Percentiles rank a stretch among this genome's conserved stretches.
These are phyloP conservation scores for Aspergillus tubingensis DNA, from an alignment of 2,329 filamentous ascomycete species.

Conservation along the genomic window DNA sequence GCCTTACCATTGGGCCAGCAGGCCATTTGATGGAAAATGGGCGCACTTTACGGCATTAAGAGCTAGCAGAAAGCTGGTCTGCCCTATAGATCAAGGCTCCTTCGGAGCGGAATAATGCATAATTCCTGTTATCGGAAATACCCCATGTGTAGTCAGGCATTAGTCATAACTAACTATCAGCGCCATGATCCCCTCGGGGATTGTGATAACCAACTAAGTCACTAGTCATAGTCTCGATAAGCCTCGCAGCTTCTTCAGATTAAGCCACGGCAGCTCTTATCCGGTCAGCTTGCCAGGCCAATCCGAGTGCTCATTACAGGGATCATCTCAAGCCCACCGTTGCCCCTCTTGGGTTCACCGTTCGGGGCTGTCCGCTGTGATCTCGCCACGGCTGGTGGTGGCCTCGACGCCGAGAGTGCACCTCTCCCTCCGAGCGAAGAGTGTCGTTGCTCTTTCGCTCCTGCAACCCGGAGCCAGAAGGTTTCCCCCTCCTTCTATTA, in stretches of 20 bases:
- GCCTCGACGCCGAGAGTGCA: background rate
- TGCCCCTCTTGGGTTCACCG: background rate
- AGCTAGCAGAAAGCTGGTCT: rapidly evolving
- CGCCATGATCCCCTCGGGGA: no score
- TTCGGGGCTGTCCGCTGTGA: background rate
- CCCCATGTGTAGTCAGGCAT: no score
- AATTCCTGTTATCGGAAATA: no score
- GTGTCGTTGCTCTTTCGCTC: background rate
- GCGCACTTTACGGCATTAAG: no score
- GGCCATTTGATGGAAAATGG: constrained; percentile 4
- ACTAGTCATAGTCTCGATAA: background rate
- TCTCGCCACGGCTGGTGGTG: background rate
- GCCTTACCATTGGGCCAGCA: constrained; percentile 28
- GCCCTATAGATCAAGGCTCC: no score
- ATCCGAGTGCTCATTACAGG: background rate
- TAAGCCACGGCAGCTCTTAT: background rate
- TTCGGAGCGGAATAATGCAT: no score
- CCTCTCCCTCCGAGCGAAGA: background rate
- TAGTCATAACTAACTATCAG: no score
- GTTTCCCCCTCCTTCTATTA: background rate
- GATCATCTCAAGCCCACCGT: background rate
- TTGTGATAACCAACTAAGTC: background rate
- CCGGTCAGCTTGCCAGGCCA: background rate
- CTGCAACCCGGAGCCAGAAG: background rate
- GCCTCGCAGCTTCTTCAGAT: background rate